Conservation (phyloP, 106 monocot species). For the Chionographis japonica region DNA sequence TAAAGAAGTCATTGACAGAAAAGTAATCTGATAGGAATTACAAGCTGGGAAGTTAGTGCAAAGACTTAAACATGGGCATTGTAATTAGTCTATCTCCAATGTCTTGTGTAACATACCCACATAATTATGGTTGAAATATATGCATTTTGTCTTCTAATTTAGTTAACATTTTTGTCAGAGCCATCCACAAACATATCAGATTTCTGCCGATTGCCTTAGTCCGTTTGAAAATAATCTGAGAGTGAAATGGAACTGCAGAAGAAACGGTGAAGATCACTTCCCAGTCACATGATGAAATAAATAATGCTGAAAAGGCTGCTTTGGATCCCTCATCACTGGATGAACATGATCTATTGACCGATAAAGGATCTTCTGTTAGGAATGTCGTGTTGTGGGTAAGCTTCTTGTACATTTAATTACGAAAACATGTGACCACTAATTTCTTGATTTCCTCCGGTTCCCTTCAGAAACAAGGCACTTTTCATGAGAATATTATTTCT, state of each 20-base stretch:
- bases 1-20: no score
- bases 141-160: background rate
- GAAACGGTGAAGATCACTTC: slow-evolving; percentile 14
- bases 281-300: slow-evolving; percentile 22
- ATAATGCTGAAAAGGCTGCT: slow-evolving; percentile 8
- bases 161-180: slow-evolving; percentile 5
- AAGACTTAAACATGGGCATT: no score
- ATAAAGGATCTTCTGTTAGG: slow-evolving; percentile 35
- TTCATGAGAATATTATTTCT: slow-evolving; percentile 6
- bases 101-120: no score
- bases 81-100: no score
- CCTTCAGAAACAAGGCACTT: background rate
- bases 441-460: background rate
- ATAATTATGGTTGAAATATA: background rate
- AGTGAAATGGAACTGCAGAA: slow-evolving; percentile 48
- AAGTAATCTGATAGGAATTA: no score
- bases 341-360: slow-evolving; percentile 9
- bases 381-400: slow-evolving; percentile 60
- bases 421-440: background rate
- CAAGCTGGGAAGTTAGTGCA: no score
- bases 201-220: slow-evolving; percentile 22
- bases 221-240: slow-evolving; percentile 31
- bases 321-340: slow-evolving; percentile 9
- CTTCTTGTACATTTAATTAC: background rate
- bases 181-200: slow-evolving; percentile 18